Evolutionary conservation across 352 stramenopile genomes (phyloP), one percentile per base, ranked within the genome.

Genomic region (Phytophthora tentaculata): DNA sequence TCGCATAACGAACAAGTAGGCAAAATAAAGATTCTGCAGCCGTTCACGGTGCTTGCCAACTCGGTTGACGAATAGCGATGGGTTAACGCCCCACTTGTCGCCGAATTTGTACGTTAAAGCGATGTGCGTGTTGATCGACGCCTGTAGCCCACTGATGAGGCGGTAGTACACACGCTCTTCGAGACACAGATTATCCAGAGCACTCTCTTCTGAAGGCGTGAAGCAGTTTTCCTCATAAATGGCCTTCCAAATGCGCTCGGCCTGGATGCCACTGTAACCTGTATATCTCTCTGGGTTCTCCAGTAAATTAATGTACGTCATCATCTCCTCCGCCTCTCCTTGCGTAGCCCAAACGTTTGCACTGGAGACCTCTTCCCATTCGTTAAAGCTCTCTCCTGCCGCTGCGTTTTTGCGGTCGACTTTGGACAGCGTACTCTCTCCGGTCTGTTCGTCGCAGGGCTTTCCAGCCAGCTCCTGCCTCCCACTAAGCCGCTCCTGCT

Each of bases 201-300:
- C 74, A 61, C 86, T 84, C 50, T 90, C 87, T 51, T 88, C 53
- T 10, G 77, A 59, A 22, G 88, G 79, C 17, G 77, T 73, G 53
- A 99, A 97, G 77, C 97, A 99, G 82, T 99, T 99, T 79, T 99
- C 97, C 56, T 98, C 73, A 74, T 99, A 99, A 61, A 99, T 99
- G 14, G 95, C 91, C 39, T 94, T 91, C 97, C 98, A 99, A 55
- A 99, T 97, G 56, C 97, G 92, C 54, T 84, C 75, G 4, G 92
- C 90, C 50, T 91, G 89, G 20, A 90, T 89, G 8, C 97, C 97
- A 56, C 97, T 97, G 73, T 99, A 99, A 20, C 97, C 97, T 16
- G 98, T 99, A 87, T 98, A 99, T n/a, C 91, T 83, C 82, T 99
- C 98, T 0, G 96, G 96, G 83, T 99, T 99, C 61, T 97, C 81